Conservation (phyloP, 2,329 filamentous ascomycete species). For the Colletotrichum eleusines region DNA sequence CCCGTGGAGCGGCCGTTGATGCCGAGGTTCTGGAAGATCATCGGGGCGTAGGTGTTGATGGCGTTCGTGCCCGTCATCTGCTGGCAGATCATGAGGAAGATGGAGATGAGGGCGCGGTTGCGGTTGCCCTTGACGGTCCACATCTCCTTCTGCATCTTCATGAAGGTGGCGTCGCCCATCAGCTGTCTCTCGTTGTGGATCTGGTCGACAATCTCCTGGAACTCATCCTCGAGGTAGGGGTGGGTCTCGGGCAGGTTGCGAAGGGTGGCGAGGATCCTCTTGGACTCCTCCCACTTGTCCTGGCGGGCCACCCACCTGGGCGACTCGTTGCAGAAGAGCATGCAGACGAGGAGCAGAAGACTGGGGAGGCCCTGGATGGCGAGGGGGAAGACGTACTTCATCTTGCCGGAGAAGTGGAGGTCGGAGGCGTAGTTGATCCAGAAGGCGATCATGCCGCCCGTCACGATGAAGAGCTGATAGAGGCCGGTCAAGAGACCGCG, state of each 20-base stretch:
- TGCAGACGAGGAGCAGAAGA: slow-evolving; percentile 67
- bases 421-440: slow-evolving; percentile 65
- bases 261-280: slow-evolving; percentile 64
- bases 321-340: slow-evolving; percentile 73
- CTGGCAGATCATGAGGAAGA: slow-evolving; percentile 70
- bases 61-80: slow-evolving; percentile 68
- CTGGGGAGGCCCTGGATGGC: slow-evolving; percentile 74
- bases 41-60: slow-evolving; percentile 55
- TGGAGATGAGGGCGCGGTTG: slow-evolving; percentile 69
- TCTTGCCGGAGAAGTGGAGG: slow-evolving; percentile 50
- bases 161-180: slow-evolving; percentile 57
- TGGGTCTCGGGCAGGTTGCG: slow-evolving; percentile 66
- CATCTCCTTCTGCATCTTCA: slow-evolving; percentile 70
- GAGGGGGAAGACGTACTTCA: slow-evolving; percentile 61
- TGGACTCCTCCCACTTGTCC: slow-evolving; percentile 74
- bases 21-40: slow-evolving; percentile 51
- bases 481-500: slow-evolving; percentile 58
- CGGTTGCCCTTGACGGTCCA: slow-evolving; percentile 68
- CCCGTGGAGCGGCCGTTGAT: slow-evolving; percentile 60
- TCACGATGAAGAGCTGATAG: slow-evolving; percentile 61
- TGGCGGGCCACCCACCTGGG: slow-evolving; percentile 74
- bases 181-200: slow-evolving; percentile 69
- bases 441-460: slow-evolving; percentile 57
- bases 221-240: slow-evolving; percentile 67
- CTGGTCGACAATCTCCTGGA: slow-evolving; percentile 66